Base-by-base conservation (phyloP, 495 filamentous ascomycete species). In the Aspergillus ellipticus region DNA sequence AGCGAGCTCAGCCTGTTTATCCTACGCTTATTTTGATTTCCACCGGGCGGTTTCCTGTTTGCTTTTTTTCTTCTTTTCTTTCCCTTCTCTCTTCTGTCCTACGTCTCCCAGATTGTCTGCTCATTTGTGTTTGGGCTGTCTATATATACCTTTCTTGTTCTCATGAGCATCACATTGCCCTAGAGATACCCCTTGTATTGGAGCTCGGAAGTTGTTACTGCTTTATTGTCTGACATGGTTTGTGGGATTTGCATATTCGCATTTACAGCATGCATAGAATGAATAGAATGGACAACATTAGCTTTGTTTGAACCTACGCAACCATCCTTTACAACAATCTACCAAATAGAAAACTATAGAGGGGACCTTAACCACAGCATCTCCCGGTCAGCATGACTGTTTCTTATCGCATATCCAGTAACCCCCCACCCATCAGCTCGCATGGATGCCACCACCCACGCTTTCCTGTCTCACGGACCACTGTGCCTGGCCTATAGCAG, bases 141-240 rank as follows among this genome's bases (percentile, higher is more conserved):
- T 17, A 21, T 29, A 2, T 2, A 16, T 29, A 48, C 45, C 22
- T 48, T 48, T 16, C 22, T 22, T 17, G 45, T 48, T 48, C 45
- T 48, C 45, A 48, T 48, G 45, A 48, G 45, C 45, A 48, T 48
- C 45, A 48, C 11, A 48, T 29, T 48, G 45, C 45, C 35, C 45
- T 47, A 48, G 45, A 48, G 45, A 48, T 48, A 48, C 45, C 45
- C 45, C 16, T 48, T 48, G 24, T 22, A 24, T 48, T 29, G 43
- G 22, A 48, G 45, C 22, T 29, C 28, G 24, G 28, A 28, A 24
- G 16, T 48, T 29, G 22, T 45, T 17, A 10, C 11, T 20, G 7
- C 2, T 48, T 39, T 15, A 39, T n/a, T 39, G 35, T 39, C 11
- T 39, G 35, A 39, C n/a, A 39, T 39, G n/a, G 35, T 39, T 39